Evolutionary conservation across 1,139 yeast genomes (phyloP).

Genomic region (Diutina pseudorugosa): DNA sequence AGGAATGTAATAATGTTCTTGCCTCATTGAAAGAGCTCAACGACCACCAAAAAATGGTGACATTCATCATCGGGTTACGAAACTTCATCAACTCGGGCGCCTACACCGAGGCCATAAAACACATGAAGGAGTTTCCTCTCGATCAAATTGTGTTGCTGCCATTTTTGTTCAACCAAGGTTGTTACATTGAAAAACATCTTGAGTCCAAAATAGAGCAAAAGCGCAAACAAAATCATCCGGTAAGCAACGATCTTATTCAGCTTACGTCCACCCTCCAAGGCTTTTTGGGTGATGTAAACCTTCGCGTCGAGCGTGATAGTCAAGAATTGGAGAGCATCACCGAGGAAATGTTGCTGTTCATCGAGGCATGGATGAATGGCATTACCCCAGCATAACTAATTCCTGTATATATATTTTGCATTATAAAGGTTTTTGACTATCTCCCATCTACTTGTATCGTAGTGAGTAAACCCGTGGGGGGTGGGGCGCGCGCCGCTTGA

Average conservation of each 20-base stretch:
- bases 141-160: background rate
- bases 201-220: background rate
- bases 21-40: background rate
- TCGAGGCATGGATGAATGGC: background rate
- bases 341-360: slow-evolving; percentile 1
- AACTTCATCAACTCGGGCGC: background rate
- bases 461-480: background rate
- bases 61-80: background rate
- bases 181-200: background rate
- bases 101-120: background rate
- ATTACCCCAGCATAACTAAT: background rate
- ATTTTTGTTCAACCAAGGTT: background rate
- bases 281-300: background rate
- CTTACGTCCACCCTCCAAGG: background rate
- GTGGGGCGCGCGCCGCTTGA: background rate
- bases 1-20: background rate
- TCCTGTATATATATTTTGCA: background rate
- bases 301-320: background rate
- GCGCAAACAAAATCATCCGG: background rate
- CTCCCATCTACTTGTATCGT: background rate
- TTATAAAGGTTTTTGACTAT: background rate
- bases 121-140: background rate
- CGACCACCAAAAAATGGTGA: background rate
- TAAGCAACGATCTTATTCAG: background rate
- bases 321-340: background rate